Base-by-base conservation (phyloP, 495 filamentous ascomycete species). In the Penicillium silybi region DNA sequence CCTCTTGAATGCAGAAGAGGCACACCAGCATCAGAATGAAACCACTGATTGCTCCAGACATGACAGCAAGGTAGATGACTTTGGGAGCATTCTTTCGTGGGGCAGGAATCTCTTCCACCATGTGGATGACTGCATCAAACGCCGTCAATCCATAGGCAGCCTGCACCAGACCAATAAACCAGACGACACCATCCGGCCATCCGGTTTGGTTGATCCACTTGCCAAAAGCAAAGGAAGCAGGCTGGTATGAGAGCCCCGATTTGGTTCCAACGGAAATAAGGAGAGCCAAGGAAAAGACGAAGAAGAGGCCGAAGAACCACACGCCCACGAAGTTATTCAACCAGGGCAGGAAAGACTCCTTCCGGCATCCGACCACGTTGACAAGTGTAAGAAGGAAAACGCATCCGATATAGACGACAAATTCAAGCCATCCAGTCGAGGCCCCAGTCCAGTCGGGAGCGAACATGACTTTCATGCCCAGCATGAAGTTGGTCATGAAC, bases 1-100 rank as follows among this genome's bases (percentile, higher is more conserved):
- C 65, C 52, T 85, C 76, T 41, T 72, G 82, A 54, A 90, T 86
- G 51, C 75, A 73, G 64, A 90, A 90, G 46, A 85, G 79, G 32
- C 89, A 74, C 15, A 85, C 78, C 32, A 90, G 79, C 53, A 83
- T 77, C 63, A 85, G 90, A 58, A 77, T 71, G 59, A 89, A 86
- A 0, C 85, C 82, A n/a, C 62, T 67, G 20, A 70, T 40, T n/a
- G 85, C 34, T 84, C 69, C 68, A 26, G 58, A 53, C 3, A 66
- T 44, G 11, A 69, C 64, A 4, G 63, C 58, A 1, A 69, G 46
- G 47, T 61, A 65, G 46, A 69, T 69, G 18, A 64, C 63, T 3
- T 52, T 48, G 0, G 68, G 68, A 0, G 65, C 66, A 39, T 66
- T 67, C 34, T 52, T 60, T 11, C 64, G 58, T 13, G 68, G 66